Evolutionary conservation across 495 filamentous ascomycete species (phyloP).

Genomic region (Neurospora cerealis): DNA sequence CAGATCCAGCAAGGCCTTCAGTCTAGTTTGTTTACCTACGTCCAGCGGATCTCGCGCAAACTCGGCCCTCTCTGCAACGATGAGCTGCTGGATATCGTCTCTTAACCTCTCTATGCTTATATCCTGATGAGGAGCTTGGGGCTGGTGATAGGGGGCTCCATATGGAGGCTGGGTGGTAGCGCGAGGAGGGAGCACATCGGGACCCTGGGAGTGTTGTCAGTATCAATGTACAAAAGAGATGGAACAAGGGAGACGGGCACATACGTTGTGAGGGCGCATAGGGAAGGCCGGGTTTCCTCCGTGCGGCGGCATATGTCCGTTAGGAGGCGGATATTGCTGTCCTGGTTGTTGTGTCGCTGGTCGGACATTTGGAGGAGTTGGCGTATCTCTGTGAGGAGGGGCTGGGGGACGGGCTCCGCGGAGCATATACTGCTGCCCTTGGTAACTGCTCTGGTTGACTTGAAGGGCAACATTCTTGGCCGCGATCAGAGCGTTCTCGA

Average conservation of each 20-base stretch:
- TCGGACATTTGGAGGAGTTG: constrained; percentile 53
- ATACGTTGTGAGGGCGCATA: constrained; percentile 16
- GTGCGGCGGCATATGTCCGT: constrained; percentile 9
- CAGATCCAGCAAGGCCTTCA: constrained; percentile 81
- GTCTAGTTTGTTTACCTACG: constrained; percentile 57
- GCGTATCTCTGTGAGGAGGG: constrained; percentile 52
- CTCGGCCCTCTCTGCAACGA: constrained; percentile 56
- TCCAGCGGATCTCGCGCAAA: constrained; percentile 66
- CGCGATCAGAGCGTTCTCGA: constrained; percentile 89
- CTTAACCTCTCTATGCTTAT: constrained; percentile 65
- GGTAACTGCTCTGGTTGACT: constrained; percentile 55
- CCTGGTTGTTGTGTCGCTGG: constrained; percentile 12
- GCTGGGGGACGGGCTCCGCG: constrained; percentile 44
- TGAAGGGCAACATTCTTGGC: constrained; percentile 67
- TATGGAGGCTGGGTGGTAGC: constrained; percentile 28
- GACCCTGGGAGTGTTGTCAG: constrained; percentile 17
- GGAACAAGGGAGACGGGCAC: neutral
- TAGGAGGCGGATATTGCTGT: constrained; percentile 15
- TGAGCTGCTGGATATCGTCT: constrained; percentile 68
- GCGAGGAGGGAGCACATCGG: constrained; percentile 12
- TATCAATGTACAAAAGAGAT: neutral
- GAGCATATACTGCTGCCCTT: constrained; percentile 53
- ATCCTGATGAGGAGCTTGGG: constrained; percentile 24
- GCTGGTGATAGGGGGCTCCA: constrained; percentile 14
- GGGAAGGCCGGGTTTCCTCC: constrained; percentile 16